Conservation (phyloP, 2,329 filamentous ascomycete genomes). For the Colletotrichum destructivum region DNA sequence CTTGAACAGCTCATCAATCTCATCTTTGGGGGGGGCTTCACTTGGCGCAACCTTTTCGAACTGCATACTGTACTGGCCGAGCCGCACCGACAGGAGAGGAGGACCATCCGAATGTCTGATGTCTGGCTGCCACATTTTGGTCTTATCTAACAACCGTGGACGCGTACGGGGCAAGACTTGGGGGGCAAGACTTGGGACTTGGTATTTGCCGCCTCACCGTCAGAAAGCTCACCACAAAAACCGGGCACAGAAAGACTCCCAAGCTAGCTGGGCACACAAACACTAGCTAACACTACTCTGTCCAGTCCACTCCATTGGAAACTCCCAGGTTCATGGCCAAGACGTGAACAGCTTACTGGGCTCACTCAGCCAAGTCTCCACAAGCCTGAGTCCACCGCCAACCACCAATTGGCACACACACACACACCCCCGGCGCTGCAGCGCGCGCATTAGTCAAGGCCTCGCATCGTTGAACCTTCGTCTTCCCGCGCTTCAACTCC, state of each 20-base stretch:
- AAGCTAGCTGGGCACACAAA: not conserved
- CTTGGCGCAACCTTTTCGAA: slow-evolving; percentile 4
- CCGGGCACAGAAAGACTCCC: slow-evolving; percentile 9
- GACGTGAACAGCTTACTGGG: not conserved
- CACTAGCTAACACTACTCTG: not conserved
- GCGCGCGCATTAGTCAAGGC: slow-evolving; percentile 39
- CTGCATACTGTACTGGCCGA: not conserved
- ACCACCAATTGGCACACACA: too few relatives aligned
- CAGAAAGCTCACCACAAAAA: not conserved
- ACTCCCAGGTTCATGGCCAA: slow-evolving; percentile 28
- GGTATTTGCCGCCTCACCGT: not conserved
- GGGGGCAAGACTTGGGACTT: not conserved
- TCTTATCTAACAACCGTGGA: not conserved
- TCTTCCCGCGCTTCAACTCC: slow-evolving; percentile 1
- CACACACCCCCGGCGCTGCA: slow-evolving; percentile 6
- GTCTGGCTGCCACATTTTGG: too few relatives aligned
- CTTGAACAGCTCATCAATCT: slow-evolving; percentile 30
- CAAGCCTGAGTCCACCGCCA: slow-evolving; percentile 9
- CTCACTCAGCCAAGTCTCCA: slow-evolving; percentile 16
- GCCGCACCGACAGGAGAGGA: not conserved
- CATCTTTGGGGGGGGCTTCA: not conserved
- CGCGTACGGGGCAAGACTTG: too few relatives aligned
- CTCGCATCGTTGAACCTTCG: slow-evolving; percentile 34
- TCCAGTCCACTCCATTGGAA: slow-evolving; percentile 1
- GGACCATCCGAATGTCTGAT: too few relatives aligned